phyloP scores from a whole-genome alignment of 177 flowering plant species.

The Vitis hybrid region DNA sequence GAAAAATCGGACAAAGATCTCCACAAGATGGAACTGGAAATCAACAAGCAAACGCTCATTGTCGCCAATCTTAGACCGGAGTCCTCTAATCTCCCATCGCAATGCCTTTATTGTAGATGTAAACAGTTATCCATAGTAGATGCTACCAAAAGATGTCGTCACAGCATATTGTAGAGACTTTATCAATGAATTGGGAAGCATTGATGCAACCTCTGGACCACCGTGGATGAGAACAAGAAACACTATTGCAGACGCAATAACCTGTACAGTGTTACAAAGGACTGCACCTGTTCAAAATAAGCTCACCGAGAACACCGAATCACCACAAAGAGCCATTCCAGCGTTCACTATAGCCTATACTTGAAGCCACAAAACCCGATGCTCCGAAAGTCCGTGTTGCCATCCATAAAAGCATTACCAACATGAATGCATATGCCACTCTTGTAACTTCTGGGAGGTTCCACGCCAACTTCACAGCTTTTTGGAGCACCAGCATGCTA shows the following conservation, averaged over 20 bases:
- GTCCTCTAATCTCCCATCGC: slow-evolving; percentile 98
- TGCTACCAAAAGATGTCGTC: slow-evolving; percentile 97
- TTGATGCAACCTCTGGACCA: slow-evolving; percentile 66
- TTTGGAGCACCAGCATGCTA: slow-evolving; percentile 89
- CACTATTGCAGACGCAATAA: slow-evolving; percentile 91
- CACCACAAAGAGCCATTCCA: slow-evolving; percentile 99
- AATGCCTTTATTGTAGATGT: slow-evolving; percentile 91
- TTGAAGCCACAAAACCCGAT: slow-evolving; percentile 90
- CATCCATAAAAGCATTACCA: slow-evolving; percentile 90
- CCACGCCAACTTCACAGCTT: slow-evolving; percentile 90
- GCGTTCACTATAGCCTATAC: slow-evolving; percentile 71
- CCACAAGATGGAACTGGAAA: slow-evolving; percentile 91
- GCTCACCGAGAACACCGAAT: slow-evolving; percentile 94
- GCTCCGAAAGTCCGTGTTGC: slow-evolving; percentile 94
- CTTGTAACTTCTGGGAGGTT: slow-evolving; percentile 79
- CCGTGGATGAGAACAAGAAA: slow-evolving; percentile 90
- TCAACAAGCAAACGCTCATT: slow-evolving; percentile 97
- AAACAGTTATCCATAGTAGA: slow-evolving; percentile 97
- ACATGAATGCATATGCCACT: slow-evolving; percentile 78
- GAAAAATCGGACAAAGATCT: slow-evolving; percentile 92
- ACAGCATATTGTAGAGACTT: slow-evolving; percentile 71
- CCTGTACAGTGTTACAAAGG: slow-evolving; percentile 95
- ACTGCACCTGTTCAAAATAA: slow-evolving; percentile 99
- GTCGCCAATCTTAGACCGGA: slow-evolving; percentile 92
- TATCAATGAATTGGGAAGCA: slow-evolving; percentile 79